Evolutionary conservation across 2,329 filamentous ascomycete species (phyloP).

Genomic region (Monosporascus sp.): DNA sequence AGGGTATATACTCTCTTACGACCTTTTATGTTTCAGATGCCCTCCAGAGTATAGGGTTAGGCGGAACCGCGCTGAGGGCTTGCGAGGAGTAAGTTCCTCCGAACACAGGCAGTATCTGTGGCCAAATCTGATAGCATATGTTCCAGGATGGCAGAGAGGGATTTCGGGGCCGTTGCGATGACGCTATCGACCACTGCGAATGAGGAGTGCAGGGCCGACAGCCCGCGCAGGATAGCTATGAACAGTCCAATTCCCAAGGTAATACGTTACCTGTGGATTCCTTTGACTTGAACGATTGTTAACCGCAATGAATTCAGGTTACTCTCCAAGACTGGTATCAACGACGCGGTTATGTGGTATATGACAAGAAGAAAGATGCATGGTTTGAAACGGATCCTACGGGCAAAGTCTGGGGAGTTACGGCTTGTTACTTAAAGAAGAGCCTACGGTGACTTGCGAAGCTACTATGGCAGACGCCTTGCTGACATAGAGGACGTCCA

Average conservation of each 20-base stretch:
- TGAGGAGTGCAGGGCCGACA: conserved; percentile 10
- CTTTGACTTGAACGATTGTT: background rate
- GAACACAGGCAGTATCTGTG: background rate
- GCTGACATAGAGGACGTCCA: no score
- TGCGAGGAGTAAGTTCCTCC: conserved; percentile 13
- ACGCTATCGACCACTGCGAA: conserved; percentile 18
- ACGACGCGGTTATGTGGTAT: conserved; percentile 16
- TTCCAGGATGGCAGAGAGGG: conserved; percentile 14
- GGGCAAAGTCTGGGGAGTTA: conserved; percentile 13
- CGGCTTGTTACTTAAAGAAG: conserved; percentile 11
- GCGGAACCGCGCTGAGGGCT: conserved; percentile 11
- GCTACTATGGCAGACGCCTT: no score
- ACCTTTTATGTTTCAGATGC: conserved; percentile 20
- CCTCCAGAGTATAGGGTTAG: conserved; percentile 17
- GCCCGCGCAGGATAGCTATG: conserved; percentile 16
- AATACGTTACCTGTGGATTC: background rate
- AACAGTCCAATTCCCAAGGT: conserved; percentile 11
- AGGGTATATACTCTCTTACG: conserved; percentile 16
- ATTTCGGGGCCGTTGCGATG: conserved; percentile 16
- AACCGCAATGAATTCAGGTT: conserved; percentile 5
- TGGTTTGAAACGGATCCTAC: conserved; percentile 16
- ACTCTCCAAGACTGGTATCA: conserved; percentile 21
- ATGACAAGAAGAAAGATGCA: conserved; percentile 6
- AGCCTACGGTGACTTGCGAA: conserved; percentile 3
- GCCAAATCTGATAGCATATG: background rate